Base-by-base conservation (phyloP, 1,139 yeast genomes). In the Zygosaccharomyces pseudobailii region DNA sequence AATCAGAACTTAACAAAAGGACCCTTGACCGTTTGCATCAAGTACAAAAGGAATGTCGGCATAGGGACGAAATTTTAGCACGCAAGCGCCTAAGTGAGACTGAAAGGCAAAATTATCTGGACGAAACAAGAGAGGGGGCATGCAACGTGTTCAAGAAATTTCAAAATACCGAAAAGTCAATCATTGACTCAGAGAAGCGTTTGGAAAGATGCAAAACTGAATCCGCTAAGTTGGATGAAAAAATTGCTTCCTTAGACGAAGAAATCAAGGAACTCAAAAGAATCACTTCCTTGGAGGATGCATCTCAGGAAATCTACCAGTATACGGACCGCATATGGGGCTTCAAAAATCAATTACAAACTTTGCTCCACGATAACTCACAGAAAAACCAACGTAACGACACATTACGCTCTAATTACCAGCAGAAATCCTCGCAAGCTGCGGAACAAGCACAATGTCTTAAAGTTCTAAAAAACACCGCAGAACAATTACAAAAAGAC, bases 351-450 rank as follows among this genome's bases (percentile, higher is more conserved):
- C 55, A 56, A n/a, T 55, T 61, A 1, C 56, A 50, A 2, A 43
- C 48, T 3, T 57, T 74, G 21, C 55, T 56, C 10, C 52, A 50
- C 2, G 74, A 61, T 47, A 66, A 67, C 45, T 56, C 59, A 1
- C 60, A 61, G 30, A 57, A 71, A 23, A 56, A 58, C 5, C 55
- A 54, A 3, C 72, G 68, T 42, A 72, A 73, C 49, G 83, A 79
- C 28, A 44, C 54, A 0, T 57, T 74, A 6, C 67, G 88, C 49
- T 54, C 54, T 2, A 59, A 71, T 39, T 84, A 84, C 58, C 89
- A 82, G 62, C 56, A 60, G 5, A 67, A 68, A 27, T 81, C 87
- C 0, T 67, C 80, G 0, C 67, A 65, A 19, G 88, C 88, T 0
- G 84, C 82, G 0, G 78, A 75, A 40, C 57, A 70, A 30, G 73